Percentiles rank a stretch among this genome's conserved stretches.
Evolutionary conservation across 257 asterid species (phyloP).

Genomic region (Solanum bulbocastanum): DNA sequence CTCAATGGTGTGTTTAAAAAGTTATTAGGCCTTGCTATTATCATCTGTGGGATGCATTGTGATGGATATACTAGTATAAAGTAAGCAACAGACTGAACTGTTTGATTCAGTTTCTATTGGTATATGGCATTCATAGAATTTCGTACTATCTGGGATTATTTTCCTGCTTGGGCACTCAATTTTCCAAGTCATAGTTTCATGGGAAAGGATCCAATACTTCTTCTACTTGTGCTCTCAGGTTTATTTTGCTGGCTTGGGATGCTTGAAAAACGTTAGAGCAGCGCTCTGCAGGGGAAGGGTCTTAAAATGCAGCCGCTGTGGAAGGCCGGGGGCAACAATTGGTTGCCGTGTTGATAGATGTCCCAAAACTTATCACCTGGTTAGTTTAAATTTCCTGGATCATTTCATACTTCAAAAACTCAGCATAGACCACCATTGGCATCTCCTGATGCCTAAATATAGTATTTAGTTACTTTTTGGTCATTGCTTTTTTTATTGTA

Average conservation of each 20-base stretch:
- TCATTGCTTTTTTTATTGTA: not conserved
- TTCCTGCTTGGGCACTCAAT: not conserved
- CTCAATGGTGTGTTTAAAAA: slow-evolving; percentile 21
- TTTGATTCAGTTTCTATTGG: slow-evolving; percentile 5
- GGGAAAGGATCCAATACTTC: slow-evolving; percentile 4
- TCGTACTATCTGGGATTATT: not conserved
- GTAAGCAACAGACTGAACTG: slow-evolving; percentile 23
- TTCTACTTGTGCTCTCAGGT: slow-evolving; percentile 42
- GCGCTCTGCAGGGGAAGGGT: slow-evolving; percentile 95
- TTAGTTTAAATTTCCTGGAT: slow-evolving; percentile 25
- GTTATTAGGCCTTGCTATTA: slow-evolving; percentile 14
- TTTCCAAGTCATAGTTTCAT: not conserved
- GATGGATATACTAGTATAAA: slow-evolving; percentile 26
- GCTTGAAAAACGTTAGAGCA: slow-evolving; percentile 95
- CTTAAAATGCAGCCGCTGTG: slow-evolving; percentile 89
- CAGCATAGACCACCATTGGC: not conserved
- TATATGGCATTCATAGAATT: not conserved
- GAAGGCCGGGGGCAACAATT: slow-evolving; percentile 97
- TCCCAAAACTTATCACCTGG: slow-evolving; percentile 95
- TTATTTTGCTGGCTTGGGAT: slow-evolving; percentile 97
- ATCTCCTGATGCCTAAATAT: not conserved
- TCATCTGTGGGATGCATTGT: slow-evolving; percentile 27
- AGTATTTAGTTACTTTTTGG: not conserved
- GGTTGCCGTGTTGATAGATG: slow-evolving; percentile 99
- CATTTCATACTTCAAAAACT: not conserved